phyloP scores from a whole-genome alignment of 768 basidiomycete species.

The Suillus subalutaceus region DNA sequence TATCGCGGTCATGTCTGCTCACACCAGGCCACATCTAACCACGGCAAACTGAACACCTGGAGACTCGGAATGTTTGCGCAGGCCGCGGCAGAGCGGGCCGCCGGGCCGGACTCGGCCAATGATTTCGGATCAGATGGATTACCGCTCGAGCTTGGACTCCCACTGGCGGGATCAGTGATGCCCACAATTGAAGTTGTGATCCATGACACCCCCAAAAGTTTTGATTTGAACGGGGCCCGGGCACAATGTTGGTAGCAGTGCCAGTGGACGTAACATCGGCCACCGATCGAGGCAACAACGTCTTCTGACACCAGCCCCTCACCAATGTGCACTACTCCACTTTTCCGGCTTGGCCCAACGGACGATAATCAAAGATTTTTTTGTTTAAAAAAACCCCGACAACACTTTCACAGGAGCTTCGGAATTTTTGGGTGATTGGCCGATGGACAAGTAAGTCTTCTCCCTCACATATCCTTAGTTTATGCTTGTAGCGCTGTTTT shows the following conservation, averaged over 20 bases:
- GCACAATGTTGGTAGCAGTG: not conserved
- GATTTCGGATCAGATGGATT: not conserved
- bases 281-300: not conserved
- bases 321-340: not conserved
- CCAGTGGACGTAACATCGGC: not conserved
- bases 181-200: not conserved
- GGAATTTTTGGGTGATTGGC: no score
- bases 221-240: no score
- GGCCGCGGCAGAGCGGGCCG: not conserved
- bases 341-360: no score
- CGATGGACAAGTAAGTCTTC: no score
- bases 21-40: not conserved
- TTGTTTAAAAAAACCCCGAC: no score
- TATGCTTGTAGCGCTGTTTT: no score
- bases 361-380: no score
- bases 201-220: not conserved
- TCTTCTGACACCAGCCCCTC: not conserved
- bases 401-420: no score
- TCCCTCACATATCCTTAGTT: no score
- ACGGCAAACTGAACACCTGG: not conserved
- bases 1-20: not conserved
- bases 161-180: no score
- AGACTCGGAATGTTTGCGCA: not conserved
- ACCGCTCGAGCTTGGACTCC: not conserved
- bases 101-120: not conserved